A percentile compares a stretch with the other conserved stretches of the same genome.
Conservation (phyloP, 257 asterid species). For the Coffea canephora region DNA sequence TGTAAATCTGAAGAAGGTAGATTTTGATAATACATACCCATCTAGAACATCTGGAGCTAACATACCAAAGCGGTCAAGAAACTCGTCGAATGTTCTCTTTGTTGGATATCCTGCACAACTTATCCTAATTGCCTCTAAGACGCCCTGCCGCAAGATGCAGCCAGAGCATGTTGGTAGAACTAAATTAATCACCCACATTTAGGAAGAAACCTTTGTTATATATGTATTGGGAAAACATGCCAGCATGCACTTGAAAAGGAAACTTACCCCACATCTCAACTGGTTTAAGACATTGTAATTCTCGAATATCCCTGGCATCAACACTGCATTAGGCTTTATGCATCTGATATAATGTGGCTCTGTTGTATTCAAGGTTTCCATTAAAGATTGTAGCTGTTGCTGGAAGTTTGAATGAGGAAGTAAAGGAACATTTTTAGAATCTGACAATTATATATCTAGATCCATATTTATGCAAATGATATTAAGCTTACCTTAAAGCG, state of each 20-base stretch:
- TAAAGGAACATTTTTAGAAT: constrained; percentile 19
- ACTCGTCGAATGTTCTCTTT: constrained; percentile 86
- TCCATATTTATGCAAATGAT: background rate
- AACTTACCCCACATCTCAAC: constrained; percentile 91
- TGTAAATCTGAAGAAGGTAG: background rate
- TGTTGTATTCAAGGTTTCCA: constrained; percentile 88
- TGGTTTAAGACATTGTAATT: constrained; percentile 81
- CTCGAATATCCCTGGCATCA: constrained; percentile 96
- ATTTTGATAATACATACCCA: constrained; percentile 46
- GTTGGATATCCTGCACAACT: constrained; percentile 99
- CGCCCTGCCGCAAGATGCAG: constrained; percentile 64
- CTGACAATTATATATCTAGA: constrained; percentile 12
- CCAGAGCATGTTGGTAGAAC: constrained; percentile 11
- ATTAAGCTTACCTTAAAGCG: constrained; percentile 79
- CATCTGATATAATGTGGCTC: constrained; percentile 98
- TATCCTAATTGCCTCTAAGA: constrained; percentile 91
- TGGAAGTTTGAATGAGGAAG: constrained; percentile 35
- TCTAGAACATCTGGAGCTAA: constrained; percentile 80
- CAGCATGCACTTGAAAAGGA: constrained; percentile 4
- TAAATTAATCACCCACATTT: background rate
- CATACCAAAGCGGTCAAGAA: constrained; percentile 90
- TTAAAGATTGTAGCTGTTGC: constrained; percentile 93
- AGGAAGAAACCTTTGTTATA: background rate
- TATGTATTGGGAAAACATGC: background rate
- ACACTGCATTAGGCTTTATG: constrained; percentile 83